Evolutionary conservation across 1,284 basidiomycete species (phyloP).

Genomic region (Cryptococcus jaspeensis): DNA sequence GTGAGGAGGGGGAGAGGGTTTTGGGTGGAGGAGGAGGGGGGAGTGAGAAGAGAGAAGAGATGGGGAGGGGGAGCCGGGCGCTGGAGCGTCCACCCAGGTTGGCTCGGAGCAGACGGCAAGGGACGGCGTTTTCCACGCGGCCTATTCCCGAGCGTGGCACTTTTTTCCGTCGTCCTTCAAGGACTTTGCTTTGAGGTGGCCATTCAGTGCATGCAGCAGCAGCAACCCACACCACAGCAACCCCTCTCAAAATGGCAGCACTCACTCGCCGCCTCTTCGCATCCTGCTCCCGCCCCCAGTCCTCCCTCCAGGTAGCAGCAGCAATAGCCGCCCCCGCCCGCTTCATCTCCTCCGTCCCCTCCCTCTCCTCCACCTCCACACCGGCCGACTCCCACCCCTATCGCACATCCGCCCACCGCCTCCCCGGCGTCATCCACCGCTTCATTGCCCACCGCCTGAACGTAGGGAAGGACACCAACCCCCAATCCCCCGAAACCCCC

Average conservation of each 20-base stretch:
- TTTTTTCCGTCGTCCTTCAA: too few species aligned
- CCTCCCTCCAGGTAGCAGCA: neutral
- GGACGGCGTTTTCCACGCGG: slow-evolving; percentile 4
- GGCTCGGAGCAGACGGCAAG: neutral
- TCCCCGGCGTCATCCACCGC: slow-evolving; percentile 25
- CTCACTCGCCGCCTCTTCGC: neutral
- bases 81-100: neutral
- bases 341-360: slow-evolving; percentile 5
- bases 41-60: slow-evolving; percentile 13
- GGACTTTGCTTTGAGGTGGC: too few species aligned
- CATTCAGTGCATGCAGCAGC: neutral
- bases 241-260: neutral
- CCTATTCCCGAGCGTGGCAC: neutral
- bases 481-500: neutral
- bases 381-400: neutral
- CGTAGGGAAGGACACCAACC: neutral
- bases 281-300: neutral
- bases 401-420: slow-evolving; percentile 6
- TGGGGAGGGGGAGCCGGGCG: slow-evolving; percentile 2
- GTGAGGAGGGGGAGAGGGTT: slow-evolving; percentile 12
- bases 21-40: slow-evolving; percentile 7
- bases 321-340: slow-evolving; percentile 19
- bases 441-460: slow-evolving; percentile 16
- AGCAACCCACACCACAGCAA: neutral
- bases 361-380: neutral